phyloP scores from a whole-genome alignment of 441 rosid genomes.

The Manihot esculenta region DNA sequence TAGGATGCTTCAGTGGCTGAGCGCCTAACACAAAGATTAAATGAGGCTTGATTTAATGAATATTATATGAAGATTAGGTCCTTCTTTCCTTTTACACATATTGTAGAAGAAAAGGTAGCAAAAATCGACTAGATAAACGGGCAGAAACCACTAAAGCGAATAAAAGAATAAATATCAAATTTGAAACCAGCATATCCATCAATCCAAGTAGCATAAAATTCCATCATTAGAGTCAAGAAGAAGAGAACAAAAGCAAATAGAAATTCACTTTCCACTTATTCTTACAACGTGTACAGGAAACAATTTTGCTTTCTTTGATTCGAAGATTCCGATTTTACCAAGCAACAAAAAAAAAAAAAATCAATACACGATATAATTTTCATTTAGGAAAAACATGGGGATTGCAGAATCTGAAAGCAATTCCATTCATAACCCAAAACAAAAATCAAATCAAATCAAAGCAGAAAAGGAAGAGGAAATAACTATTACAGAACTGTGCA shows the following conservation, averaged over 20 bases:
- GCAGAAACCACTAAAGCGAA: slow-evolving; percentile 22
- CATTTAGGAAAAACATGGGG: not conserved
- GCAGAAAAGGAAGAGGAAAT: not conserved
- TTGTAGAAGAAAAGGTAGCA: slow-evolving; percentile 20
- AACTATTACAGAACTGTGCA: not conserved
- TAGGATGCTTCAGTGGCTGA: not conserved
- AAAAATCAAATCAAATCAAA: slow-evolving; percentile 1
- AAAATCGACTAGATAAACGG: slow-evolving; percentile 15
- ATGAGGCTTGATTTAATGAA: not conserved
- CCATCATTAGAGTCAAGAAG: slow-evolving; percentile 5
- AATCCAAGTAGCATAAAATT: slow-evolving; percentile 20
- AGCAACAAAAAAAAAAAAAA: slow-evolving; percentile 13
- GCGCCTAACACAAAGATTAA: not conserved
- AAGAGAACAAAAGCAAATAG: not conserved
- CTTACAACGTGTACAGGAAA: slow-evolving; percentile 26
- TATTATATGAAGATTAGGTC: slow-evolving; percentile 18
- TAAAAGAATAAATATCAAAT: slow-evolving; percentile 31
- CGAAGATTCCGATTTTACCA: slow-evolving; percentile 25
- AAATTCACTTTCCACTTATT: slow-evolving; percentile 37
- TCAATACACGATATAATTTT: not conserved
- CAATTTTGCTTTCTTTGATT: slow-evolving; percentile 35
- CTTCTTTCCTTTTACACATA: slow-evolving; percentile 10
- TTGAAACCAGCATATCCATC: slow-evolving; percentile 19
- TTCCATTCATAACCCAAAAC: not conserved
- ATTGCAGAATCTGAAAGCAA: slow-evolving; percentile 5